Evolutionary conservation across 2,329 filamentous ascomycete genomes (phyloP).

Genomic region (Colletotrichum tabaci): DNA sequence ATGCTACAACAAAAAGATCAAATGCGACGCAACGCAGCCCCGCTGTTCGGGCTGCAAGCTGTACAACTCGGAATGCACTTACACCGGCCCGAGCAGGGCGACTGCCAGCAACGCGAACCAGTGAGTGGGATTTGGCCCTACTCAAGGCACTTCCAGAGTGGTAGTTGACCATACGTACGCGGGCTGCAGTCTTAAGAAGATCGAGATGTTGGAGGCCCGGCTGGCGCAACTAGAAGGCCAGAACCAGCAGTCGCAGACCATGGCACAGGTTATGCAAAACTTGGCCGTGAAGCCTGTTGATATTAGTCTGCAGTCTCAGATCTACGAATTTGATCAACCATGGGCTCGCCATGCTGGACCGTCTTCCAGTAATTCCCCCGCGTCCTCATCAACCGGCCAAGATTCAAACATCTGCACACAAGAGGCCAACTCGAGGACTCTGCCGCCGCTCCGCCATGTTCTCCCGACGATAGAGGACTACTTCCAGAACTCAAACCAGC

Average conservation of each 20-base stretch:
- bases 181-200: not conserved
- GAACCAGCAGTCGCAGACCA: not conserved
- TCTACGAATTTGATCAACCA: not conserved
- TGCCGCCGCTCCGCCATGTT: conserved; percentile 43
- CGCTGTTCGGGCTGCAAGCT: conserved; percentile 37
- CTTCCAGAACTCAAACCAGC: conserved; percentile 43
- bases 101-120: not conserved
- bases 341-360: not conserved
- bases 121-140: not conserved
- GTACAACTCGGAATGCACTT: conserved; percentile 37
- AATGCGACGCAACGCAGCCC: conserved; percentile 32
- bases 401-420: not conserved
- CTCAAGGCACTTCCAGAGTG: rapidly evolving
- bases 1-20: conserved; percentile 40
- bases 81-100: conserved; percentile 25
- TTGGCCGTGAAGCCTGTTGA: not conserved
- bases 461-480: conserved; percentile 43
- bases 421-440: not conserved
- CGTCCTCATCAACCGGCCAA: not conserved
- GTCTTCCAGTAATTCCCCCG: not conserved
- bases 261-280: not conserved
- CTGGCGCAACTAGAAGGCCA: conserved; percentile 28
- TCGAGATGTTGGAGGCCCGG: conserved; percentile 27
- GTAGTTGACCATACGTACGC: not conserved
- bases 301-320: not conserved